These are phyloP conservation scores for Eucalyptus viminalis DNA, from an alignment of 345 rosid genomes.

Conservation along the genomic window DNA sequence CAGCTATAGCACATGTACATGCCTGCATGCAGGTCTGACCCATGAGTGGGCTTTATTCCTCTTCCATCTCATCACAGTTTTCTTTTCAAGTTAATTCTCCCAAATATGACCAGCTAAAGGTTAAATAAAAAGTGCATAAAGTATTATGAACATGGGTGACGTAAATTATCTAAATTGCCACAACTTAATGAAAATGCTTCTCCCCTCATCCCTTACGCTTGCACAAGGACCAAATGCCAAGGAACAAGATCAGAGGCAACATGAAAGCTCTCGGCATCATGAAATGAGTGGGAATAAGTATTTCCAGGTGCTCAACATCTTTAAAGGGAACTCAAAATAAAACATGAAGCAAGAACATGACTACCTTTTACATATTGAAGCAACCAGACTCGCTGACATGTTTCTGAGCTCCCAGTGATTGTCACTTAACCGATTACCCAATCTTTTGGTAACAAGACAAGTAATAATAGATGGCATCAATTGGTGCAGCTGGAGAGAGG, in stretches of 20 bases:
- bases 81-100: not conserved
- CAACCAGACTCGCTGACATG: constrained; percentile 51
- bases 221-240: not conserved
- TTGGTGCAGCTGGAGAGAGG: constrained; percentile 68
- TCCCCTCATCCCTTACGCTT: not conserved
- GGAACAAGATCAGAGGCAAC: not conserved
- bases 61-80: not conserved
- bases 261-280: not conserved
- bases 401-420: constrained; percentile 82
- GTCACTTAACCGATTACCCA: constrained; percentile 56
- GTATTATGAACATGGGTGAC: not conserved
- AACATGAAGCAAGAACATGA: not conserved
- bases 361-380: constrained; percentile 70
- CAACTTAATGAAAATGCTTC: not conserved
- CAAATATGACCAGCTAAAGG: not conserved
- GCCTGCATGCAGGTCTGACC: not conserved
- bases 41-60: not conserved
- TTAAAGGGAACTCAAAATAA: not conserved
- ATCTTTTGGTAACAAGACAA: constrained; percentile 62
- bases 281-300: not conserved
- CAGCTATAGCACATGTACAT: not conserved
- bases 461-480: constrained; percentile 69
- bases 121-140: not conserved
- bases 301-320: not conserved
- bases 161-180: not conserved